Conservation (phyloP, 2,329 filamentous ascomycete species). For the Colletotrichum musae region DNA sequence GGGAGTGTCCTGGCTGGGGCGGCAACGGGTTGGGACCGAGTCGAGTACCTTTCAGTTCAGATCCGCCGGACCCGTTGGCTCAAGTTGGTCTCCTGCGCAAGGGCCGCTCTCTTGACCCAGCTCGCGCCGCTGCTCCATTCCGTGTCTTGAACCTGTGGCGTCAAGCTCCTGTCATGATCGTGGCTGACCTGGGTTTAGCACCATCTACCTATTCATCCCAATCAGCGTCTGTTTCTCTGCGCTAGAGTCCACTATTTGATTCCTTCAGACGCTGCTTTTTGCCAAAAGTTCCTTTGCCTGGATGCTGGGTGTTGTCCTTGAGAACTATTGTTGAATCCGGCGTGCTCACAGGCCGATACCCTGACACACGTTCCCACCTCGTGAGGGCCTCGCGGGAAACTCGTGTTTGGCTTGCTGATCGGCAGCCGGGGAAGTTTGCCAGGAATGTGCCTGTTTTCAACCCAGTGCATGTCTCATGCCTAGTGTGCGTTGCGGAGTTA, state of each 20-base stretch:
- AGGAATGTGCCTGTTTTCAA: neutral
- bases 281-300: neutral
- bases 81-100: constrained; percentile 1
- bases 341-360: neutral
- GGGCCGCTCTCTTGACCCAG: constrained; percentile 1
- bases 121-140: neutral
- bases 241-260: neutral
- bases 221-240: neutral
- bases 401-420: neutral
- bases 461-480: neutral
- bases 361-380: constrained; percentile 5
- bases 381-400: constrained; percentile 1
- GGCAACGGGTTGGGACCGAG: neutral
- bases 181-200: neutral
- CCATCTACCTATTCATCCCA: neutral
- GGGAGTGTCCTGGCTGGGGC: neutral
- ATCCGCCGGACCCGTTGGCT: neutral
- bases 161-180: constrained; percentile 28
- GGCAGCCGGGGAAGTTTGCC: neutral
- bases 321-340: neutral
- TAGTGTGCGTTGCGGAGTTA: no score
- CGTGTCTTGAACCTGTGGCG: constrained; percentile 15
- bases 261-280: neutral
- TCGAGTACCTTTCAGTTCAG: neutral
- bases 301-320: neutral